Conservation (phyloP, 2,329 filamentous ascomycete genomes). For the Scortechinia acanthostroma region DNA sequence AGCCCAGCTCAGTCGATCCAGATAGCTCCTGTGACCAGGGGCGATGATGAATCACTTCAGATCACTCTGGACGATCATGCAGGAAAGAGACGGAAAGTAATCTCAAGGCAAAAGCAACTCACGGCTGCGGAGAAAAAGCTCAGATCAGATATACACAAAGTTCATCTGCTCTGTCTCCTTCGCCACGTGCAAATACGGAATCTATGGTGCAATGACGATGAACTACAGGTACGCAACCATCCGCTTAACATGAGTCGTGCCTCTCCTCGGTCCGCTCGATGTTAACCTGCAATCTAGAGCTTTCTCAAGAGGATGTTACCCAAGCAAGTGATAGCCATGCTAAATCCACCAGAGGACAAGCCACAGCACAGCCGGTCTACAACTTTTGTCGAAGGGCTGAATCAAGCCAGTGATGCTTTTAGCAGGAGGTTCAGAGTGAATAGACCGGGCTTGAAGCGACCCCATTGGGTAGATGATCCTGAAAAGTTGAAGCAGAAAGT, state of each 20-base stretch:
- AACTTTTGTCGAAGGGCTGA: conserved; percentile 73
- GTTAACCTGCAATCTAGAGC: background rate
- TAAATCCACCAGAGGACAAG: conserved; percentile 62
- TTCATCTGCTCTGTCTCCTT: conserved; percentile 76
- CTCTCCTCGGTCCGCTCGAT: no score
- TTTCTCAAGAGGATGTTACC: conserved; percentile 57
- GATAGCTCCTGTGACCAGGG: background rate
- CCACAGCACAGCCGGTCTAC: conserved; percentile 72
- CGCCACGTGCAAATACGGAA: conserved; percentile 74
- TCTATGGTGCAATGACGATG: conserved; percentile 75
- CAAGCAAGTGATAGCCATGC: conserved; percentile 54
- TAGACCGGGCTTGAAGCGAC: conserved; percentile 60
- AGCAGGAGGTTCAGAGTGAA: conserved; percentile 64
- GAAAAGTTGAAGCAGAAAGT: conserved; percentile 48
- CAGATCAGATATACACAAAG: conserved; percentile 75
- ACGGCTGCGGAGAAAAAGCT: conserved; percentile 41
- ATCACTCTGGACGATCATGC: background rate
- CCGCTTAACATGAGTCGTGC: no score
- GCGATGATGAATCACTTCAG: background rate
- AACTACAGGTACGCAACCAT: conserved; percentile 51
- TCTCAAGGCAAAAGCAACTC: conserved; percentile 36
- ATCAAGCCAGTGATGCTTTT: conserved; percentile 62
- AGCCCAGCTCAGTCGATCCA: background rate
- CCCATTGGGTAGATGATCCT: conserved; percentile 69
- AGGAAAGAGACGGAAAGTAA: background rate